Evolutionary conservation across 345 rosid genomes (phyloP).

Genomic region (Syzygium grande): DNA sequence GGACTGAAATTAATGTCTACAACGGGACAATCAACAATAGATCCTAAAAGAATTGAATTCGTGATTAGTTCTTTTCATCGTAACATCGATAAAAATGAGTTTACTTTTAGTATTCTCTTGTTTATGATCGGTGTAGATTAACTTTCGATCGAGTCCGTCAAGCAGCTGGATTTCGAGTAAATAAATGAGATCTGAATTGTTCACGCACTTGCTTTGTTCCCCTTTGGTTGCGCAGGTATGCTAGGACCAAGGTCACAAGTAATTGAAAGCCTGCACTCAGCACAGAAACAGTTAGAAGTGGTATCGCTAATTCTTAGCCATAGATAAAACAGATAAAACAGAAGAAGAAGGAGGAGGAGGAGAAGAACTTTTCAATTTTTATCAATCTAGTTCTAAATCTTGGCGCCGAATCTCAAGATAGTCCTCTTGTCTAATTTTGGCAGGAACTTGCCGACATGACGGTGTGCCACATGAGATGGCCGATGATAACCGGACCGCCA

Average conservation of each 20-base stretch:
- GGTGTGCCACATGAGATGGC: fast-evolving
- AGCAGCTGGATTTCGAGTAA: background rate
- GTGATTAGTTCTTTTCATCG: background rate
- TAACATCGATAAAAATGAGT: background rate
- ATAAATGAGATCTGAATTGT: background rate
- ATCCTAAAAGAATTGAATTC: background rate
- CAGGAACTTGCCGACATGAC: fast-evolving
- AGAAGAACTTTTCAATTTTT: background rate
- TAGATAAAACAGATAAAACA: background rate
- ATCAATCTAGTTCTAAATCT: fast-evolving
- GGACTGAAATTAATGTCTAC: background rate
- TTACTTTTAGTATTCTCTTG: background rate
- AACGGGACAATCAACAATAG: background rate
- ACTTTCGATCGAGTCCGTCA: background rate
- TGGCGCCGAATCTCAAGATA: fast-evolving
- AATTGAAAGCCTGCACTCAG: background rate
- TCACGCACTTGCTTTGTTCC: background rate
- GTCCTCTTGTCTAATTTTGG: fast-evolving
- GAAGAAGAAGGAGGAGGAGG: too few relatives aligned
- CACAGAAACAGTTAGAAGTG: background rate
- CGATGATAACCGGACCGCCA: fast-evolving
- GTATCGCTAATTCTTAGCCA: background rate
- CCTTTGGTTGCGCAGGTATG: background rate
- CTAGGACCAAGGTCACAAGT: background rate
- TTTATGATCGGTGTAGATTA: background rate